Base-by-base conservation (phyloP, 202 grass and related monocot genomes). In the Musa balbisiana region DNA sequence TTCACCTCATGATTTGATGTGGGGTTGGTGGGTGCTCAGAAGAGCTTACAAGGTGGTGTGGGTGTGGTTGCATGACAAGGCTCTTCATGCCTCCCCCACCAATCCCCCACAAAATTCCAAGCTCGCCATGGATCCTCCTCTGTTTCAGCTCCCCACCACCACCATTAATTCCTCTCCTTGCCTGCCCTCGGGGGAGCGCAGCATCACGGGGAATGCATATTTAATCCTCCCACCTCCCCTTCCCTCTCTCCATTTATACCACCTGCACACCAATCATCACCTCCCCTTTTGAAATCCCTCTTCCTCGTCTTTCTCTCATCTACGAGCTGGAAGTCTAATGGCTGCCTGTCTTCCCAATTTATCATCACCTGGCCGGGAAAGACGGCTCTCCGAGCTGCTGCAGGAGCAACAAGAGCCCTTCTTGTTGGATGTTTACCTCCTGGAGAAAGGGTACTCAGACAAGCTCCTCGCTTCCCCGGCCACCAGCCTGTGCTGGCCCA, bases 331-430 rank as follows among this genome's bases (percentile, higher is more conserved):
- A 19, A 16, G 29, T 13, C 49, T 9, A 27, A 77, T 77, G 75
- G 59, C 33, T 5, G 33, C 13, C 54, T 52, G 11, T 10, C 75
- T 65, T 52, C 10, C 33, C 3, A 8, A 21, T 23, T 16, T 16
- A 20, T 21, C 60, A 26, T 20, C 60, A 16, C 49, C n/a, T 3
- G 51, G 22, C 6, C 22, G 19, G 2, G 50, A 22, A 22, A 51
- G 75, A 13, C 8, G 29, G 49, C 75, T 77, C 62, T 64, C 49
- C 1, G 75, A 77, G 60, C 20, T 65, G 59, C 75, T 77, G 43
- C n/a, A 64, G 29, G 60, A 77, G 62, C 75, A 77, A 62, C 75
- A 77, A 10, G 75, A 77, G 58, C 75, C 75, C 49, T 77, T 77
- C 75, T 17, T 52, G 43, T 21, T 77, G 75, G 60, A 77, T 52